phyloP scores from a whole-genome alignment of 2,329 filamentous ascomycete species.

The Cladophialophora yegresii region DNA sequence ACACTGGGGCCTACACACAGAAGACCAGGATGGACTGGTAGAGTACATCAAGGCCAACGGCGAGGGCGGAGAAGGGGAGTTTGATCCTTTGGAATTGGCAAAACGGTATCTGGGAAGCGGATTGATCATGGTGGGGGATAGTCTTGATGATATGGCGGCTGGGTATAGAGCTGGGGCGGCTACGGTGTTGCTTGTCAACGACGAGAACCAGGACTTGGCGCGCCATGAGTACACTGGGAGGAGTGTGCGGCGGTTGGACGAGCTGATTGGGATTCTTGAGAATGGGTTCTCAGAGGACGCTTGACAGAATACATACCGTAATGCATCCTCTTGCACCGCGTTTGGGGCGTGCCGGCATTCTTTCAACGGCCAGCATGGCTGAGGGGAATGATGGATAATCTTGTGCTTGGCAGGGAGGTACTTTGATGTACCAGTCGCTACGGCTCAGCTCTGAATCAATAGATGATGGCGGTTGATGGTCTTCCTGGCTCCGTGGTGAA shows the following conservation, averaged over 20 bases:
- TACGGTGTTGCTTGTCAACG: slow-evolving; percentile 83
- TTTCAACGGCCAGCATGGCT: neutral
- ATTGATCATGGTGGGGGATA: slow-evolving; percentile 62
- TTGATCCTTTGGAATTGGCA: slow-evolving; percentile 48
- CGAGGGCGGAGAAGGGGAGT: neutral
- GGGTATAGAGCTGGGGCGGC: slow-evolving; percentile 80
- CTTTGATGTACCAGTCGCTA: neutral
- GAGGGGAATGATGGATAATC: no score
- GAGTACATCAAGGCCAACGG: neutral
- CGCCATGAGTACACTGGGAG: slow-evolving; percentile 76
- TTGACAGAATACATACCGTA: neutral
- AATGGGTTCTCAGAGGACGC: slow-evolving; percentile 64
- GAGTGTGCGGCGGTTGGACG: slow-evolving; percentile 70
- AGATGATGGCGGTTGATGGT: neutral
- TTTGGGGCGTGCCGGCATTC: neutral
- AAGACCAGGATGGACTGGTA: slow-evolving; percentile 5
- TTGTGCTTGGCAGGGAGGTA: neutral
- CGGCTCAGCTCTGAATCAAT: neutral
- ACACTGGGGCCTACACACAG: slow-evolving; percentile 29
- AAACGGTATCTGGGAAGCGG: slow-evolving; percentile 43
- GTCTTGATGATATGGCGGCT: slow-evolving; percentile 89
- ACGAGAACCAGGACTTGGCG: slow-evolving; percentile 71
- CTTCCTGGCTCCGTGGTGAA: neutral
- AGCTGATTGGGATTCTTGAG: slow-evolving; percentile 74
- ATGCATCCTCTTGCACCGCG: neutral